Base-by-base conservation (phyloP, 805 yeast species). In the Candida rishiriensis region DNA sequence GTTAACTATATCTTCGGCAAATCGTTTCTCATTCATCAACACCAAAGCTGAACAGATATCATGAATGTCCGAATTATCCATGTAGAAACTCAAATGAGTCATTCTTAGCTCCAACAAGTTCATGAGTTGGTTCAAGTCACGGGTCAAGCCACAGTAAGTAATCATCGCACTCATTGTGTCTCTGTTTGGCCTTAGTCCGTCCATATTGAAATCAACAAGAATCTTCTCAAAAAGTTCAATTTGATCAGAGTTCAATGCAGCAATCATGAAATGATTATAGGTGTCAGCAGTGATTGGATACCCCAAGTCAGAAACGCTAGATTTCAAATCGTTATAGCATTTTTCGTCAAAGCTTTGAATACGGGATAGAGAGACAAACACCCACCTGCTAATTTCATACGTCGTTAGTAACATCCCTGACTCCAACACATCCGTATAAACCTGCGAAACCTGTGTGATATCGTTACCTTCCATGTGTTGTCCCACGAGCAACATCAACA, bases 61-160 rank as follows among this genome's bases (percentile, higher is more conserved):
- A 13, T 46, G 30, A 8, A 49, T 40, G 33, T 54, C 63, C 14
- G 41, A 29, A 2, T 36, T 29, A 33, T 49, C 49, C 31, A 56
- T 34, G 4, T 42, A 45, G 16, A 42, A 48, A 17, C 50, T 47
- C 12, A 48, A 40, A 3, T 42, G 29, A n/a, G 44, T 18, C 8
- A 54, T 36, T n/a, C 57, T 44, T 10, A 56, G 39, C 34, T 58
- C 55, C 43, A 57, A 44, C 15, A 56, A 31, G 29, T 50, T 59
- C 21, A 57, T 30, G 45, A 59, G 43, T 15, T 30, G 40, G 18
- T 39, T 40, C 3, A 47, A 18, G 38, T 61, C 57, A 9, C 36
- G 33, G 2, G 33, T 40, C 13, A 43, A 32, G 1, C 46, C 49
- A 37, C 48, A 41, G 33, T 48, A 53, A 12, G 36, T 48, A 16